Base-by-base conservation (phyloP, 2,329 filamentous ascomycete species). In the Pyrenophora seminiperda region DNA sequence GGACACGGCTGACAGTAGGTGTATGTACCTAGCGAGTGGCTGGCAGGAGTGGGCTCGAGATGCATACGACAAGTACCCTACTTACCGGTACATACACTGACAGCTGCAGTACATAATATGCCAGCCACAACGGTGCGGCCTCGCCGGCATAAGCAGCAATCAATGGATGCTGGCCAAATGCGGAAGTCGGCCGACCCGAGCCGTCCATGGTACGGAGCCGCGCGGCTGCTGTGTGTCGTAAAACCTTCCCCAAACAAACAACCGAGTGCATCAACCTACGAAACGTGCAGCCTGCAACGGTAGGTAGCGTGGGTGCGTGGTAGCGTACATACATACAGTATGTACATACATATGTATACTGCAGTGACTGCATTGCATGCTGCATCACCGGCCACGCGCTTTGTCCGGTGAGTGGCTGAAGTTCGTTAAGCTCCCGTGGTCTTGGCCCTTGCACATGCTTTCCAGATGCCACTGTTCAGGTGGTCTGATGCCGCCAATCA, bases 131-230 rank as follows among this genome's bases (percentile, higher is more conserved):
- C 4, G 24, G 24, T 10, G 24, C 9, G 13, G 24, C 10, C 7
- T 27, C 4, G 24, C 24, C 24, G 24, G 24, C 24, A 27, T n/a
- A n/a, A n/a, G n/a, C n/a, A n/a, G 24, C 24, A 27, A 27, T 27
- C 24, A 2, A 11, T 14, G 19, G 27, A 27, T 14, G 11, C 30
- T 33, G 15, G 43, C 37, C 46, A 31, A 13, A 47, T 40, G 17
- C 11, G 47, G 47, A 46, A 31, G 38, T 51, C 33, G 40, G 30
- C 51, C 42, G 51, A 54, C 38, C 47, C 42, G 47, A 54, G 51
- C 51, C 51, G 51, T 45, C 24, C 24, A 27, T 10, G 2, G 41
- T 49, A 20, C 41, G 38, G 46, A 54, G 41, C 47, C 51, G 51
- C 51, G 53, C 53, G 53, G 49, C 33, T 55, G 49, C 38, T 41